Evolutionary conservation across 805 yeast species (phyloP), one percentile per base, ranked within the genome.

Genomic region (Danielia reshetovae): DNA sequence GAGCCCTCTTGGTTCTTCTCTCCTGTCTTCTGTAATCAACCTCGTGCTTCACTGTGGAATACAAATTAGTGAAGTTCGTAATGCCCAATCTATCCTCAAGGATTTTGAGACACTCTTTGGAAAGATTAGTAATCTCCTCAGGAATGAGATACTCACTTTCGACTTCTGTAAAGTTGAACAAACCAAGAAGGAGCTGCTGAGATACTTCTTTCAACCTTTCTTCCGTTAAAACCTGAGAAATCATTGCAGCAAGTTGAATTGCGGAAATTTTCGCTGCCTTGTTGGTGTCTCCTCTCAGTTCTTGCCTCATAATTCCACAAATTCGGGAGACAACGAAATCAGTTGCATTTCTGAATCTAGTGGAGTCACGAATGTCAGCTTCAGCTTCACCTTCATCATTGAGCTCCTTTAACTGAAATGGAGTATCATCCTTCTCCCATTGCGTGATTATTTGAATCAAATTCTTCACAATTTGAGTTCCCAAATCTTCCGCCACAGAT

Each of bases 1-100:
- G 80, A 0, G 95, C 83, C 38, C 88, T 71, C 52, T 80, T 81
- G 0, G 84, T 74, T 53, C 72, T 78, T 59, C 97, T 77, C 31
- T 86, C 94, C 39, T 73, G 72, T 51, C 97, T 75, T 57, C 86
- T 75, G 23, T 65, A 64, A 18, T 59, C 61, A 16, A 89, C 81
- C 12, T 51, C 49, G 43, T 72, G 76, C 53, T 78, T 77, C n/a
- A 87, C 93, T 29, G 65, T 64, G 2, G 84, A 64, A 51, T 80
- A 82, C 2, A 75, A 60, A 14, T 64, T 56, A 9, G 85, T 73
- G 52, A 81, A 90, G 17, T 71, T 79, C 0, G 88, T 71, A 7
- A 80, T 74, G 7, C 96, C 93, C 30, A 90, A 52, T 48, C 79
- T 83, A 12, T 64, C 55, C 42, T 85, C 85, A 35, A 86, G 62